These are phyloP conservation scores for Stagonosporopsis chrysanthemi DNA, from an alignment of 2,329 filamentous ascomycete genomes.

Conservation along the genomic window DNA sequence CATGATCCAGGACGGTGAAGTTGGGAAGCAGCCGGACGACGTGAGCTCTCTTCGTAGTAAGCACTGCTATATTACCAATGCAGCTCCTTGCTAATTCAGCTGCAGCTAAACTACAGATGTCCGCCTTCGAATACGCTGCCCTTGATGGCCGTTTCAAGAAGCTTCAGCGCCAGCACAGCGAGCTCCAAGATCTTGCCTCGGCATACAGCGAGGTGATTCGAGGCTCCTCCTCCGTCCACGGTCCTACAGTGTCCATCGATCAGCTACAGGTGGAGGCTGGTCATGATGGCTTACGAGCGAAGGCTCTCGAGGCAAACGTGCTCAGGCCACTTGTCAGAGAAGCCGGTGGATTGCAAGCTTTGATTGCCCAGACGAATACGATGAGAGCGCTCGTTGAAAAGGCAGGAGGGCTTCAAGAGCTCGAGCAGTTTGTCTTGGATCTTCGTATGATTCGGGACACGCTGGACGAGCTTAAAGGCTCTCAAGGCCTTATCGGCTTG, in stretches of 20 bases:
- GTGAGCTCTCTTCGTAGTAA: slow-evolving; percentile 8
- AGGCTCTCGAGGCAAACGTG: slow-evolving; percentile 25
- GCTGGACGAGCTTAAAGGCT: slow-evolving; percentile 17
- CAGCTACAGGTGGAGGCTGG: slow-evolving; percentile 27
- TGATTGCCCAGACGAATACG: slow-evolving; percentile 14
- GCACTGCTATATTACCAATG: neutral
- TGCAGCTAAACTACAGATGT: slow-evolving; percentile 22
- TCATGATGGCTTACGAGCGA: slow-evolving; percentile 23
- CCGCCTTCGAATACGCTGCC: slow-evolving; percentile 16
- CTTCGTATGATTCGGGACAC: slow-evolving; percentile 16
- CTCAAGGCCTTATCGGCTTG: slow-evolving; percentile 17
- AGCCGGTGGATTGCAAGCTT: slow-evolving; percentile 24
- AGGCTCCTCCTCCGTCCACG: slow-evolving; percentile 12
- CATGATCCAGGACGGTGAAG: neutral
- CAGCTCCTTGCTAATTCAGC: neutral
- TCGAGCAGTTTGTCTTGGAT: slow-evolving; percentile 21
- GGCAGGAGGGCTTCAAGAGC: slow-evolving; percentile 20
- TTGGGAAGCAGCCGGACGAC: neutral
- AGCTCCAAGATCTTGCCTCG: slow-evolving; percentile 19
- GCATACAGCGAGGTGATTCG: slow-evolving; percentile 22
- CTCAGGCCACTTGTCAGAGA: slow-evolving; percentile 25
- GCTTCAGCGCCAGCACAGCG: slow-evolving; percentile 19
- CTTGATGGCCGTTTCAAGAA: slow-evolving; percentile 20
- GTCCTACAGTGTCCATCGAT: slow-evolving; percentile 11
- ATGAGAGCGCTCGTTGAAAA: slow-evolving; percentile 19